Base-by-base conservation (phyloP, 441 rosid species). In the Populus hybrid region DNA sequence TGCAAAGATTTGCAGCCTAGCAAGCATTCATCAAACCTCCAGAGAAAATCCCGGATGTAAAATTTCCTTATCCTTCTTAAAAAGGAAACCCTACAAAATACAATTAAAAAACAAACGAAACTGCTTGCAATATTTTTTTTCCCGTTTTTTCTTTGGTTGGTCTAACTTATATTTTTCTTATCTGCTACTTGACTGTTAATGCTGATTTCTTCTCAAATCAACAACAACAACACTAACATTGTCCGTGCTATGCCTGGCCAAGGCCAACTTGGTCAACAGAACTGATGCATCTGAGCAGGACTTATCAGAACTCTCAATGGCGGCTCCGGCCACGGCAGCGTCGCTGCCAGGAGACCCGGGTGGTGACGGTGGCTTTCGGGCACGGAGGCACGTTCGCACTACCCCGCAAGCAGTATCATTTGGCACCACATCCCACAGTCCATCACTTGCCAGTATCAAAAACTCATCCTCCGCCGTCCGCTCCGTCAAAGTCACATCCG, bases 361-460 rank as follows among this genome's bases (percentile, higher is more conserved):
- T 6, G 79, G 71, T 0, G 86, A 76, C 0, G 83, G 70, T 0
- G 74, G 79, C 61, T 64, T 83, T 53, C 79, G 86, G 5, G 89
- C 81, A 23, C 86, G 82, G 32, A 95, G 82, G 59, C 99, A 95
- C 89, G 89, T 89, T 23, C 92, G 85, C 46, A 90, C 97, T 40
- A 95, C 97, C 11, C 90, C 87, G 53, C 97, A 90, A 0, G 97
- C 97, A 0, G 90, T 94, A 14, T 94, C 93, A 74, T 92, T 94
- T 0, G 97, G 88, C 42, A 95, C 97, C 38, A 95, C 98, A 75
- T 95, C 99, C 98, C 99, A 95, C 0, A 95, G 82, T 0, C 99
- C 99, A 76, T 95, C 99, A 79, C 99, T 95, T 0, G 94, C 99
- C 38, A 95, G 53, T 36, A 94, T 92, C 80, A 95, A 73, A 46